Percentiles rank a stretch among this genome's conserved stretches.
Conservation (phyloP, 2,329 filamentous ascomycete genomes). For the Nigrospora sphaerica region DNA sequence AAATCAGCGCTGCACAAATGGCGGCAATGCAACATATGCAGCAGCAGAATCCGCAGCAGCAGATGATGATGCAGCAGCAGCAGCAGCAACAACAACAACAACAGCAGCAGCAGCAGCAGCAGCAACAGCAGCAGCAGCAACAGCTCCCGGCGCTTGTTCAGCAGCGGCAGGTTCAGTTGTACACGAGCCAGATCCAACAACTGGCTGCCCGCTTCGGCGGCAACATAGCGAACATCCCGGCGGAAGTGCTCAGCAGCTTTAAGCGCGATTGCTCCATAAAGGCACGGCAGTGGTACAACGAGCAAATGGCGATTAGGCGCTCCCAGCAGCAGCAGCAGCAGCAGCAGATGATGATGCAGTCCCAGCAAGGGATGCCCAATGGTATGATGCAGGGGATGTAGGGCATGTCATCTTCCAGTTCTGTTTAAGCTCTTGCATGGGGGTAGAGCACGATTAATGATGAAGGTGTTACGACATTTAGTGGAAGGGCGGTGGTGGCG, state of each 20-base stretch:
- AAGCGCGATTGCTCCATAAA: constrained; percentile 32
- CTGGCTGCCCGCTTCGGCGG: constrained; percentile 32
- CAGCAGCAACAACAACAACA: constrained; percentile 14
- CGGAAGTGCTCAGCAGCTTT: constrained; percentile 35
- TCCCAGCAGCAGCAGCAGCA: constrained; percentile 17
- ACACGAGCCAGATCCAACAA: constrained; percentile 7
- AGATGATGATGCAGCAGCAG: constrained; percentile 17
- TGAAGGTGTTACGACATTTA: no score
- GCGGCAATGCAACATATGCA: constrained; percentile 20
- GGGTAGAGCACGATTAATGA: no score
- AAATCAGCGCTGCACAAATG: constrained; percentile 23
- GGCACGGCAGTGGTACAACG: constrained; percentile 20
- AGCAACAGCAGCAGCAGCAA: constrained; percentile 13
- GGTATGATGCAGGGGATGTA: constrained; percentile 2
- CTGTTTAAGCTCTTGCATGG: no score
- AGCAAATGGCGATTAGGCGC: constrained; percentile 10
- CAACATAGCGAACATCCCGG: constrained; percentile 34
- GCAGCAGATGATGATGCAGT: constrained; percentile 30
- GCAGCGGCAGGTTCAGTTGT: constrained; percentile 7
- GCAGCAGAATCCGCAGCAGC: constrained; percentile 25
- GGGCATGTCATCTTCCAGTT: no score
- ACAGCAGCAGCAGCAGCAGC: constrained; percentile 14
- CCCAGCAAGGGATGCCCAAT: constrained; percentile 17
- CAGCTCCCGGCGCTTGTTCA: background rate
- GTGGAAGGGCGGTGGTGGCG: no score